phyloP scores from a whole-genome alignment of 2,329 filamentous ascomycete species.

The Talaromyces pinophilus region DNA sequence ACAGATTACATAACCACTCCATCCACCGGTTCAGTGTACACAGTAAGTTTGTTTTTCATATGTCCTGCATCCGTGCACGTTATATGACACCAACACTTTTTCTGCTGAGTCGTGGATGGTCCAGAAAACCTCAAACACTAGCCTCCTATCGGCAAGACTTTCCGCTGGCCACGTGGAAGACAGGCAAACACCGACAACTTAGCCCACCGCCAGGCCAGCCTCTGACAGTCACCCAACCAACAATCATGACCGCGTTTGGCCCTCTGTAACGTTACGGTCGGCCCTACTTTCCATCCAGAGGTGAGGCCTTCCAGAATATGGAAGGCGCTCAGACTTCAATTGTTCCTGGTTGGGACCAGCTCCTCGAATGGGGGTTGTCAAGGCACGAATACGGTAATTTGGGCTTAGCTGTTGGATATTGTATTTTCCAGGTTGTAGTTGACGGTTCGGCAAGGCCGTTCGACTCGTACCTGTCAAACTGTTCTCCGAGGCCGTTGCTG shows the following conservation, averaged over 20 bases:
- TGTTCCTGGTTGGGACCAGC: background rate
- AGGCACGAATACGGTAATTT: background rate
- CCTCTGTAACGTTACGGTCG: background rate
- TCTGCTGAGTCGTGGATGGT: background rate
- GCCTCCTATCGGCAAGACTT: background rate
- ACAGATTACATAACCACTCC: background rate
- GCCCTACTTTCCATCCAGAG: background rate
- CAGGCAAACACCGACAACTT: background rate
- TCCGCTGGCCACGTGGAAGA: constrained; percentile 6
- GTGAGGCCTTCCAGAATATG: background rate
- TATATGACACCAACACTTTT: constrained; percentile 2
- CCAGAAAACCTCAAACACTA: constrained; percentile 8
- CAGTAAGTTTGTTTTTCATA: background rate
- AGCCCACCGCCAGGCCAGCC: background rate
- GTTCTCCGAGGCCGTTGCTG: background rate
- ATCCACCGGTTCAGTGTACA: background rate
- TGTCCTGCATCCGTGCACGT: background rate
- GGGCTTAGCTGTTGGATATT: background rate
- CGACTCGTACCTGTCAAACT: background rate
- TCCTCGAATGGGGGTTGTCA: background rate
- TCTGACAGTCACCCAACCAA: background rate
- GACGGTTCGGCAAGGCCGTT: background rate
- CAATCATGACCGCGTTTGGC: background rate
- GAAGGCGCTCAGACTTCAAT: constrained; percentile 3
- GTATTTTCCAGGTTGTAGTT: background rate